Base-by-base conservation (phyloP, 2,329 filamentous ascomycete genomes). In the Cercospora zeae-maydis region DNA sequence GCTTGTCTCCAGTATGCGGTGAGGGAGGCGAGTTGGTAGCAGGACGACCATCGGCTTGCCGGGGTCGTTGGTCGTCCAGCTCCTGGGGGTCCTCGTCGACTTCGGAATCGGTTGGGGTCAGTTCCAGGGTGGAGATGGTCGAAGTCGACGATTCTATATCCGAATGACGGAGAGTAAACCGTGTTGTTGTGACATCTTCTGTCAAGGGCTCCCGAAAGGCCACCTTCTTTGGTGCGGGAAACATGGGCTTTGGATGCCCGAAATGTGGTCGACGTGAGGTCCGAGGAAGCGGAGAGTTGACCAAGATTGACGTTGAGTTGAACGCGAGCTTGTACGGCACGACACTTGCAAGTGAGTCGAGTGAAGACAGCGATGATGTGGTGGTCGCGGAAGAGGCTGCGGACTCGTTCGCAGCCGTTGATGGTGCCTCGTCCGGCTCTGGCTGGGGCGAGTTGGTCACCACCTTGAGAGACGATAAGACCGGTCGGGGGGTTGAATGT, bases 201-300 rank as follows among this genome's bases (percentile, higher is more conserved):
- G 84, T 83, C 27, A 87, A 72, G 16, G 82, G 81, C 11, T 76
- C 77, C 19, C 81, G 78, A 71, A 86, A 88, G 27, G 79, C 80
- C 11, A 88, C 85, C 65, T 78, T 79, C 75, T 87, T 87, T 69
- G 81, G 76, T 1, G 82, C 77, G 3, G 84, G 83, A 69, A 86
- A 86, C 73, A 78, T 74, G 63, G 76, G 76, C 70, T 72, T 70
- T 69, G 77, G 74, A 74, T 77, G 71, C 69, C 77, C 30, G 74
- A 72, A 68, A 69, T 56, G 58, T 16, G 59, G 59, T 31, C 57
- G 57, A 30, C 27, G 39, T 21, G 59, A 39, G 42, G 75, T 67
- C 10, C 72, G 73, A 52, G 74, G 73, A 0, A 78, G 69, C 3
- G 78, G 79, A 67, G 78, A 78, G 75, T 82, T 82, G 65, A 68